Conservation (phyloP, 768 basidiomycete species). For the Leccinum imitatum region DNA sequence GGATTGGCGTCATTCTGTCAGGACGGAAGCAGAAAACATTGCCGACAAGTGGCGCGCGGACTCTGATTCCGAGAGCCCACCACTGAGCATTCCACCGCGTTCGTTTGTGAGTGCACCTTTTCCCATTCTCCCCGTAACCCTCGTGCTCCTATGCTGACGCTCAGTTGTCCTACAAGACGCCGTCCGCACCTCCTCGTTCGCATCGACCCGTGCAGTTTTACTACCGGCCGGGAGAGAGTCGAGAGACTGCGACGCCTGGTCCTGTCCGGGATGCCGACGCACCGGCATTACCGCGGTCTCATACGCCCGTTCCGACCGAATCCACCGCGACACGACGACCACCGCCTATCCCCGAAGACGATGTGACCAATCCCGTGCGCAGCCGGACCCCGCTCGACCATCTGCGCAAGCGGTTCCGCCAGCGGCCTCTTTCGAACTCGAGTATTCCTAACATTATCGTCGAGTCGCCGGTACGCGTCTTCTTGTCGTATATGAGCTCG, state of each 20-base stretch:
- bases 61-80: conserved; percentile 18
- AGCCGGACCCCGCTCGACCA: conserved; percentile 21
- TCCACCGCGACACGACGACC: conserved; percentile 1
- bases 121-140: no score
- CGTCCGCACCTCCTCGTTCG: conserved; percentile 11
- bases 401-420: conserved; percentile 29
- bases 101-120: conserved; percentile 20
- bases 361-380: conserved; percentile 12
- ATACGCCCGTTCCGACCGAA: conserved; percentile 16
- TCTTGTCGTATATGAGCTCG: neutral
- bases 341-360: conserved; percentile 3
- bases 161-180: conserved; percentile 15
- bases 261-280: conserved; percentile 23
- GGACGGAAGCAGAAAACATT: conserved; percentile 28
- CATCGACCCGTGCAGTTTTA: conserved; percentile 15
- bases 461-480: conserved; percentile 44
- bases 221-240: conserved; percentile 29
- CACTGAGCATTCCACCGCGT: conserved; percentile 18
- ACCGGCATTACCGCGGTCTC: conserved; percentile 9
- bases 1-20: conserved; percentile 16
- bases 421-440: conserved; percentile 32
- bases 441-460: conserved; percentile 45
- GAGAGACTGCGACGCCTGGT: conserved; percentile 27
- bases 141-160: conserved; percentile 4
- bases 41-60: conserved; percentile 34